phyloP scores from a whole-genome alignment of 495 filamentous ascomycete species.

The Copromyces sp. region DNA sequence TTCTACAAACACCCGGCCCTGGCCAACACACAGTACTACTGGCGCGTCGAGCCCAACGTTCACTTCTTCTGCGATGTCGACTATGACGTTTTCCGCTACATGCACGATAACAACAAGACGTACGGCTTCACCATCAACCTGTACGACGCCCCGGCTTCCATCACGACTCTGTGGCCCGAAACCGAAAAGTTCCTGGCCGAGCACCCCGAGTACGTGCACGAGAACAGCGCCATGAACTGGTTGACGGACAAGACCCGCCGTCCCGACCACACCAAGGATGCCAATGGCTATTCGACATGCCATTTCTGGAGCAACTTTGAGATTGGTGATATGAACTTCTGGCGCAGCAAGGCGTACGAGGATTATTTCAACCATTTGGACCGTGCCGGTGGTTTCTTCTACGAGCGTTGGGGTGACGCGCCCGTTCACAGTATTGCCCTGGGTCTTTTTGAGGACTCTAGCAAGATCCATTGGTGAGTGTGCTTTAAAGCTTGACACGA shows the following conservation, averaged over 20 bases:
- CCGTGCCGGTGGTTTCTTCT: constrained; percentile 93
- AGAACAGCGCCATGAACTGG: constrained; percentile 83
- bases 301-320: constrained; percentile 99
- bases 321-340: constrained; percentile 91
- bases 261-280: constrained; percentile 67
- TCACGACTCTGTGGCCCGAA: constrained; percentile 90
- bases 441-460: constrained; percentile 82
- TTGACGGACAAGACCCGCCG: constrained; percentile 65
- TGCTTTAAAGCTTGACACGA: background rate
- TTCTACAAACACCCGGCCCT: constrained; percentile 96
- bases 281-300: constrained; percentile 95
- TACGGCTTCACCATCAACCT: constrained; percentile 99
- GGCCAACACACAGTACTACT: constrained; percentile 77
- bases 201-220: constrained; percentile 70
- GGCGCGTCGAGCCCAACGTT: constrained; percentile 98
- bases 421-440: constrained; percentile 95
- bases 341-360: constrained; percentile 82
- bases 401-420: constrained; percentile 97
- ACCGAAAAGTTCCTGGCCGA: constrained; percentile 78
- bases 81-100: constrained; percentile 98
- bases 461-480: constrained; percentile 88
- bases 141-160: constrained; percentile 78
- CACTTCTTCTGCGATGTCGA: constrained; percentile 99
- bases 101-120: constrained; percentile 94
- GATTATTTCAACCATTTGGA: constrained; percentile 96